These are phyloP conservation scores for Lactifluus hygrophoroides DNA, from an alignment of 768 basidiomycete species.

Conservation along the genomic window DNA sequence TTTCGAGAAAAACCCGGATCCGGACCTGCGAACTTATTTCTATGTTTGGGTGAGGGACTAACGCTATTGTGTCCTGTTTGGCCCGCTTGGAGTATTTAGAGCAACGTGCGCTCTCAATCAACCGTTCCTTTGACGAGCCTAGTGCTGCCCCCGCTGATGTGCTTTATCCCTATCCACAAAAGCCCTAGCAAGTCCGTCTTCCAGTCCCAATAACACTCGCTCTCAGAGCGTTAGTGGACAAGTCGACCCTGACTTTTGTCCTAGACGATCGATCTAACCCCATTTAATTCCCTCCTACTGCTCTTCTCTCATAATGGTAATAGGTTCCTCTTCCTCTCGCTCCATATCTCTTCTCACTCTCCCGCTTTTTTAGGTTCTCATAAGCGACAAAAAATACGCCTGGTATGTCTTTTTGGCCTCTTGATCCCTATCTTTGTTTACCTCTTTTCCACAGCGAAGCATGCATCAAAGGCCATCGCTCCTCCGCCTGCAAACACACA, in stretches of 20 bases:
- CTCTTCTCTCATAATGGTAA: conserved; percentile 12
- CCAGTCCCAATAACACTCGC: conserved; percentile 22
- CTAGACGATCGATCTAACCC: conserved; percentile 12
- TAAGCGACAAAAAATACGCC: conserved; percentile 66
- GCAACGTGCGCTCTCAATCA: conserved; percentile 12
- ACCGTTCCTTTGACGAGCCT: conserved; percentile 5
- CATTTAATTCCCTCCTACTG: neutral
- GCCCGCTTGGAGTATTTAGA: conserved; percentile 9
- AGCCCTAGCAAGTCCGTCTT: conserved; percentile 15
- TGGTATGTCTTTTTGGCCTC: conserved; percentile 40
- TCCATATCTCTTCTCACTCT: neutral
- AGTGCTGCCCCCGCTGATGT: conserved; percentile 18
- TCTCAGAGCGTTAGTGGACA: conserved; percentile 21
- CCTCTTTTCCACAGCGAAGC: conserved; percentile 51
- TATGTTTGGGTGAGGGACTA: conserved; percentile 1
- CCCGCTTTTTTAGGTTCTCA: conserved; percentile 43
- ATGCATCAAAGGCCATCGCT: conserved; percentile 92
- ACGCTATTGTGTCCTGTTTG: conserved; percentile 20
- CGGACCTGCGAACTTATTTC: conserved; percentile 5
- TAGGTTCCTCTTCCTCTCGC: neutral
- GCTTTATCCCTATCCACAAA: conserved; percentile 16
- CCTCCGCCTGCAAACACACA: conserved; percentile 78
- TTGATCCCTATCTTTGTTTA: neutral
- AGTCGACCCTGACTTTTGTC: conserved; percentile 19
- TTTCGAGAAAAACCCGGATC: too few species aligned